Base-by-base conservation (phyloP, 257 asterid genomes). In the Ligustrum vulgare region DNA sequence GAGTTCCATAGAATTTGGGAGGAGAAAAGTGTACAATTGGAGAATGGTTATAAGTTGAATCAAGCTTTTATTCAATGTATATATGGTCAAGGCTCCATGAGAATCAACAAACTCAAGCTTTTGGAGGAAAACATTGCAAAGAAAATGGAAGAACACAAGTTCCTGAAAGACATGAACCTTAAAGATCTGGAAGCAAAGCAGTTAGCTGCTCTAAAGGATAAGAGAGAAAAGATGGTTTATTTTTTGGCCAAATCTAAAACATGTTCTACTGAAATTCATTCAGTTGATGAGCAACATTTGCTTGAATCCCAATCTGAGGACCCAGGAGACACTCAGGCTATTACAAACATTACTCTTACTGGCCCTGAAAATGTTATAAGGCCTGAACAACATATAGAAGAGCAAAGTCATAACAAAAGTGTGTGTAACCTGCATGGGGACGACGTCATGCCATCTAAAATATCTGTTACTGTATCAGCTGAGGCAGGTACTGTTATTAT, bases 171-270 rank as follows among this genome's bases (percentile, higher is more conserved):
- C 45, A 12, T 10, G 43, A 67, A 75, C 63, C 77, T 83, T 75
- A 79, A 82, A 76, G 82, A 78, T 36, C 90, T 90, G 33, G 83
- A 84, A 78, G 86, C 70, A 58, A 75, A 79, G 78, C 91, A 93
- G 47, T 60, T 75, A 49, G 81, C 85, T 76, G 86, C 80, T 72
- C 72, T 12, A 74, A 63, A 81, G 33, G 78, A 76, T 78, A 89
- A 86, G 85, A 84, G 35, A 58, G 64, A 76, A 65, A 90, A 78
- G 77, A 75, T 77, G 13, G 79, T 72, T 67, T 16, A 16, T n/a
- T 84, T 86, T 89, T 63, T 81, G 74, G 76, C 79, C 11, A 49
- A 72, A 64, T 85, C 84, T 16, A 73, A 72, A 31, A 73, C 67
- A 39, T 9, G 65, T 74, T 32, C 74, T 69, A 36, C 72, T 37